phyloP scores from a whole-genome alignment of 768 basidiomycete species.

The Termitomyces bulborhizus region DNA sequence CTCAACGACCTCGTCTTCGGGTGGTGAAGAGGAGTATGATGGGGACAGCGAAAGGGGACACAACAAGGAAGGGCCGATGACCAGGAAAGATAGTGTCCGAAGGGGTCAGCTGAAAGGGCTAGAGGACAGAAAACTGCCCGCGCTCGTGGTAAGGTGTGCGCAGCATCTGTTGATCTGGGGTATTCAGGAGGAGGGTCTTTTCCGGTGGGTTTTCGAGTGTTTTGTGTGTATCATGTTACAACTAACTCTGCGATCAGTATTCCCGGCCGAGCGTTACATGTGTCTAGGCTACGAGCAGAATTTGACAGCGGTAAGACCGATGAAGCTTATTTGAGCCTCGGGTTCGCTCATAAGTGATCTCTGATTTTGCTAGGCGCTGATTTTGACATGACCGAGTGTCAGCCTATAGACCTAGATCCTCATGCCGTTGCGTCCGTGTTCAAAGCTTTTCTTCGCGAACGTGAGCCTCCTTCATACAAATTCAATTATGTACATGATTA shows the following conservation, averaged over 20 bases:
- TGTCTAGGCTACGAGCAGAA: constrained; percentile 65
- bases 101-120: constrained; percentile 27
- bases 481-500: not conserved
- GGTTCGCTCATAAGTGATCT: constrained; percentile 7
- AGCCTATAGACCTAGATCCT: constrained; percentile 86
- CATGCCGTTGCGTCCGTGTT: constrained; percentile 92
- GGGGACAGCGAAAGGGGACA: constrained; percentile 14
- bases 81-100: constrained; percentile 16
- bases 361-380: constrained; percentile 60
- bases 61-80: constrained; percentile 5
- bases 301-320: constrained; percentile 63
- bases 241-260: constrained; percentile 43
- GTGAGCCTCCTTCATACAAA: constrained; percentile 42
- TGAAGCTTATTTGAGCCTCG: not conserved
- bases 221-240: not conserved
- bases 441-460: constrained; percentile 88
- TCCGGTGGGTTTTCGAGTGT: constrained; percentile 50
- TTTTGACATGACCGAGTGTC: constrained; percentile 71
- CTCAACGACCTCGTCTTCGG: not conserved
- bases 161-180: constrained; percentile 83
- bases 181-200: constrained; percentile 79
- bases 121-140: constrained; percentile 56
- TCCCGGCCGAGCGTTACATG: constrained; percentile 77
- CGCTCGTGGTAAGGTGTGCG: constrained; percentile 74
- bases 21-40: constrained; percentile 16